These are phyloP conservation scores for Achaetomiella virescens DNA, from an alignment of 495 filamentous ascomycete species.

Conservation along the genomic window DNA sequence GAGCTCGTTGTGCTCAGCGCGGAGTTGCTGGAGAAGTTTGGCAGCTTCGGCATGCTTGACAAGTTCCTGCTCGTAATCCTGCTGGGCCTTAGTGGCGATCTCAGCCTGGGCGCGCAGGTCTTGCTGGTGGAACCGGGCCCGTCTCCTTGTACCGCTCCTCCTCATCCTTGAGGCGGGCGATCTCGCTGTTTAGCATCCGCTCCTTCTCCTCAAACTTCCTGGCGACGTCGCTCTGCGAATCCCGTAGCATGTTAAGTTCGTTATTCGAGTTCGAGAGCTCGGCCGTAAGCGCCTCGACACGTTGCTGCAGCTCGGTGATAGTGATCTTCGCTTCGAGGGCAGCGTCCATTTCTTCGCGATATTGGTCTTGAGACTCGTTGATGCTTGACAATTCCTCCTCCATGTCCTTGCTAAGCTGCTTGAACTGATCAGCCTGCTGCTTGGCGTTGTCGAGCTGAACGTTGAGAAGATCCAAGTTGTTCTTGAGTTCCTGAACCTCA, in stretches of 20 bases:
- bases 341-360: conserved; percentile 74
- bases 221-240: conserved; percentile 66
- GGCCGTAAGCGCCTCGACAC: conserved; percentile 69
- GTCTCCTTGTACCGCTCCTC: conserved; percentile 70
- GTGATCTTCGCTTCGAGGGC: conserved; percentile 65
- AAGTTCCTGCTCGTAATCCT: conserved; percentile 89
- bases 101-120: conserved; percentile 88
- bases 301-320: conserved; percentile 72
- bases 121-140: conserved; percentile 75
- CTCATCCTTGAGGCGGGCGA: conserved; percentile 78
- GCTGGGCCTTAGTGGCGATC: conserved; percentile 86
- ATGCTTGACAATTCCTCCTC: conserved; percentile 81
- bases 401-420: conserved; percentile 76
- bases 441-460: conserved; percentile 73
- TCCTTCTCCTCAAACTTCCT: conserved; percentile 76
- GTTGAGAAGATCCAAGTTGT: conserved; percentile 67
- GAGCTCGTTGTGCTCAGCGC: conserved; percentile 72
- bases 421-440: conserved; percentile 77
- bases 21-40: conserved; percentile 68
- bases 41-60: conserved; percentile 93
- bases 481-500: conserved; percentile 76
- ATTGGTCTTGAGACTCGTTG: conserved; percentile 77
- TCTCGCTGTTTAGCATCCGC: conserved; percentile 61
- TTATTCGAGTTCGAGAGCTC: conserved; percentile 74
- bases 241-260: conserved; percentile 70